Base-by-base conservation (phyloP, 2,329 filamentous ascomycete species). In the Pyrenochaeta sp. region DNA sequence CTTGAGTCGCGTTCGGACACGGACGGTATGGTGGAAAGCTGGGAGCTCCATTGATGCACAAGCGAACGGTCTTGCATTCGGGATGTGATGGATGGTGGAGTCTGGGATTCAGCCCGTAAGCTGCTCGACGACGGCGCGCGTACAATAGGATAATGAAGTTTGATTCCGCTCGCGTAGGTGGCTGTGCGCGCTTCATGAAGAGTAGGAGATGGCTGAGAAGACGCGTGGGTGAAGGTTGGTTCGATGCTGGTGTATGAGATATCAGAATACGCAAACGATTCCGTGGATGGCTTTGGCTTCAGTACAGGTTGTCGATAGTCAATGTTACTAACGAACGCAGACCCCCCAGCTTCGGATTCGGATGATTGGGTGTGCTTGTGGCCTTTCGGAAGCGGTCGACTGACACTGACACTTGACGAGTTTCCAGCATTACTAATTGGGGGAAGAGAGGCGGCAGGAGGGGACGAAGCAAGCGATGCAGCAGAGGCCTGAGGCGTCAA, bases 1-100 rank as follows among this genome's bases (percentile, higher is more conserved):
- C 61, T 61, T 20, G 68, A 71, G 31, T 58, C 63, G 44, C 65
- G 67, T 43, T 71, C 68, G 21, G 68, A 71, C 24, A 64, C 63
- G 10, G 68, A 71, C 18, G 56, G 52, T 28, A 70, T 71, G 13
- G 69, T 72, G 37, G 69, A 72, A 31, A 72, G 61, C 55, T 70
- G 67, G 14, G 69, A 69, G 54, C 68, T 72, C 69, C 68, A 72
- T 32, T 69, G 65, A 48, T 71, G 68, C 47, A 65, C 63, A 41
- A 67, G 57, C 11, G 60, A 53, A 38, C 59, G 66, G 47, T 67
- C 62, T 53, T 64, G 65, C 71, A 73, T 73, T 63, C 69, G 71
- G 55, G 67, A 64, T 35, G 67, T 54, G 31, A 69, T 65, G 35
- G 55, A 65, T 15, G 65, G 63, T 38, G 65, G 42, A 23, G 64